These are phyloP conservation scores for Seminavis robusta DNA, from an alignment of 108 stramenopile species.

Conservation along the genomic window DNA sequence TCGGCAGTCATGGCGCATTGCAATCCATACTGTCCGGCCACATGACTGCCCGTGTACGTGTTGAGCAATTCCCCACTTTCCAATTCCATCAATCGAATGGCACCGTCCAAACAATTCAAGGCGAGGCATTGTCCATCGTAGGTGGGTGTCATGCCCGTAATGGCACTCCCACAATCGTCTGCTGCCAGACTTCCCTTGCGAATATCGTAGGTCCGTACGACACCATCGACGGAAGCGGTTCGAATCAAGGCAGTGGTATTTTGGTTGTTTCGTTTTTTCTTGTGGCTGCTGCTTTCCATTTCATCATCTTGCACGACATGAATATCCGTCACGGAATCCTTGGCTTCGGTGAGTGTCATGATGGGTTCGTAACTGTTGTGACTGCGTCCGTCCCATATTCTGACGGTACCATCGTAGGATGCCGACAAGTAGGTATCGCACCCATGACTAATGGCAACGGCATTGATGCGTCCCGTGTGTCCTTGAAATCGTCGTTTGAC, in stretches of 20 bases:
- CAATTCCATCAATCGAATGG: slow-evolving; percentile 61
- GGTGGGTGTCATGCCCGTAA: slow-evolving; percentile 57
- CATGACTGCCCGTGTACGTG: slow-evolving; percentile 40
- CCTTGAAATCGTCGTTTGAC: slow-evolving; percentile 54
- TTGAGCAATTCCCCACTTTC: slow-evolving; percentile 41
- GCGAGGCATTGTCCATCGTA: slow-evolving; percentile 56
- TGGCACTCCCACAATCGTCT: slow-evolving; percentile 53
- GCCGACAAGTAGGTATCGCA: slow-evolving; percentile 60
- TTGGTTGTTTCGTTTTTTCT: slow-evolving; percentile 1
- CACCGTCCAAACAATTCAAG: slow-evolving; percentile 72
- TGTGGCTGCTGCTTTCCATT: slow-evolving; percentile 13
- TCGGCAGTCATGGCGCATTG: slow-evolving; percentile 63
- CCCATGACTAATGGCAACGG: slow-evolving; percentile 38
- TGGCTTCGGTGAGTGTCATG: slow-evolving; percentile 70
- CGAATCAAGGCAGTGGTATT: slow-evolving; percentile 26
- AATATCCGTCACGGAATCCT: slow-evolving; percentile 73
- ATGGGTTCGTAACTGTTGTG: slow-evolving; percentile 46
- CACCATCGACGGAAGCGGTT: slow-evolving; percentile 76
- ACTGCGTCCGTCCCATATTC: slow-evolving; percentile 72
- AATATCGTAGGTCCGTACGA: slow-evolving; percentile 71
- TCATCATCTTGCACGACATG: slow-evolving; percentile 19
- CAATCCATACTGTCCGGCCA: slow-evolving; percentile 60
- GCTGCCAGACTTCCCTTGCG: slow-evolving; percentile 45
- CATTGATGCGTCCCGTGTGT: slow-evolving; percentile 71
- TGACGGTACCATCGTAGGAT: slow-evolving; percentile 75